Base-by-base conservation (phyloP, 2,329 filamentous ascomycete genomes). In the Hypomyces perniciosus region DNA sequence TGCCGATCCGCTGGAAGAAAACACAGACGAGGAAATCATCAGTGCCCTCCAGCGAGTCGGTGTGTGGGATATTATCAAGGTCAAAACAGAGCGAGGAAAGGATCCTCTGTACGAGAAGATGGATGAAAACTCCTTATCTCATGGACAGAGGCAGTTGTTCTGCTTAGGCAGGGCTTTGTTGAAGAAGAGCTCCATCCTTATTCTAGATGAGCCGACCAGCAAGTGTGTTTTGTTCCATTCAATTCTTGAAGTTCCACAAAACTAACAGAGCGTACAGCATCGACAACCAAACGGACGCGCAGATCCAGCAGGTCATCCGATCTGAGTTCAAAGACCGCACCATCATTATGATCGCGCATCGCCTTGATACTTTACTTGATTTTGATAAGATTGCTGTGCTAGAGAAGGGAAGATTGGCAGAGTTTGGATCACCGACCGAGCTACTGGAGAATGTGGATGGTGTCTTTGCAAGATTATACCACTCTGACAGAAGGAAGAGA, bases 11-110 rank as follows among this genome's bases (percentile, higher is more conserved):
- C 58, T 63, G 1, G 57, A 56, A 0, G 57, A 58, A 5, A 63
- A 63, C 40, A 63, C 67, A 1, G 71, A 80, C 44, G 66, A 68
- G 2, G 63, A 63, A 1, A 73, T 80, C 46, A 65, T 69, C 37
- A 56, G 61, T 2, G 75, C 73, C 0, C 62, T 83, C 2, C 60
- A 71, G 8, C 71, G 72, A 12, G 76, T 79, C 0, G 68, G 72
- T 4, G 62, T 83, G 1, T 74, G 69, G 68, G 59, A 68, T 2
- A 59, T 69, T 1, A 65, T 80, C 6, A 59, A 68, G n/a, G 57
- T 63, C 3, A 67, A 67, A 31, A 68, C 70, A 12, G 70, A 67
- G 0, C 71, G 51, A 1, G 55, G 46, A 3, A 57, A 54, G 5
- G 44, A 52, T 7, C 54, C 57, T 1, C 57, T 79, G 1, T 61